phyloP scores from a whole-genome alignment of 2,329 filamentous ascomycete species.

The Neonectria coccinea region DNA sequence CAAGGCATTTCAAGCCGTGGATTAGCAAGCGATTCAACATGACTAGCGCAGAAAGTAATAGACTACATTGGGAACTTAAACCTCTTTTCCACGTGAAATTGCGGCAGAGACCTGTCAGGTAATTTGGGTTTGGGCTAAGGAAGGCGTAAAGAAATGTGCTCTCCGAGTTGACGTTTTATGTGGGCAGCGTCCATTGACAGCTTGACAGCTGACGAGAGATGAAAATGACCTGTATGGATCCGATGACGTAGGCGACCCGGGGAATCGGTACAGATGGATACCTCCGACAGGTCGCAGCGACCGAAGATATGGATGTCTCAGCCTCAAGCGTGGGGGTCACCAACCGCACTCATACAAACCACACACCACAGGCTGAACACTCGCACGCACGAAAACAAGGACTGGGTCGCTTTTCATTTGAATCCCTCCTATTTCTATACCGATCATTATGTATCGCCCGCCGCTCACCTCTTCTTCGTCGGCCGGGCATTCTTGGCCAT shows the following conservation, averaged over 20 bases:
- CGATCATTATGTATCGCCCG: constrained; percentile 8
- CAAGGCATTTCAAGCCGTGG: constrained; percentile 28
- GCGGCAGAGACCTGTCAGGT: neutral
- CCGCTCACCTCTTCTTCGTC: constrained; percentile 63
- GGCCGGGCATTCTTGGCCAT: constrained; percentile 91
- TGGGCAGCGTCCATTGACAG: neutral
- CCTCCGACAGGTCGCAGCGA: constrained; percentile 1
- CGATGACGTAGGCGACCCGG: constrained; percentile 25
- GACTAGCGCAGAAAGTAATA: constrained; percentile 35
- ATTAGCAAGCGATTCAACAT: constrained; percentile 35
- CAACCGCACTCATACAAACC: neutral
- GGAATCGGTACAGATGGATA: constrained; percentile 15
- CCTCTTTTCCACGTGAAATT: neutral
- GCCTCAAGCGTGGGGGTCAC: constrained; percentile 28
- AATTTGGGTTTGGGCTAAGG: neutral
- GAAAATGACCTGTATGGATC: neutral
- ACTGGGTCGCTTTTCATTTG: neutral
- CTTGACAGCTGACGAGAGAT: neutral
- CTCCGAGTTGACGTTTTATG: neutral
- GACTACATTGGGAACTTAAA: constrained; percentile 14
- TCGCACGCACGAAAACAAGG: neutral
- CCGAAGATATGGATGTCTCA: constrained; percentile 16
- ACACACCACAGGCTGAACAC: neutral
- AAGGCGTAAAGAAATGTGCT: neutral
- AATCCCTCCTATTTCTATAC: neutral